Evolutionary conservation across 2,329 filamentous ascomycete genomes (phyloP).

Genomic region (Fusarium nygamai): DNA sequence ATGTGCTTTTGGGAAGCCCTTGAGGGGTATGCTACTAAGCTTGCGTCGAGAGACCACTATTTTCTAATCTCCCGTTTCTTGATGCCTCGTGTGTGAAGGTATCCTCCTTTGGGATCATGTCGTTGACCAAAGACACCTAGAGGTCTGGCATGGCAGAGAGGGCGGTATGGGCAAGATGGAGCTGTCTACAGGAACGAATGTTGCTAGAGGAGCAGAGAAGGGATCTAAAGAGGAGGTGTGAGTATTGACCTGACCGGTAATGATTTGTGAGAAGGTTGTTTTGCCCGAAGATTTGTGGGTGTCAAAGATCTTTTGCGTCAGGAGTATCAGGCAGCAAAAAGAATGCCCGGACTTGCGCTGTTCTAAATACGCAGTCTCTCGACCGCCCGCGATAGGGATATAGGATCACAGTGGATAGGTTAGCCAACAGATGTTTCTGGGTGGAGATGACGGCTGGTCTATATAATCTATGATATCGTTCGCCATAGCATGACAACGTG

Average conservation of each 20-base stretch:
- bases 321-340: neutral
- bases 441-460: accelerated
- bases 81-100: neutral
- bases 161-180: neutral
- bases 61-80: neutral
- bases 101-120: neutral
- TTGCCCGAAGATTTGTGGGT: neutral
- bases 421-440: neutral
- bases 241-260: neutral
- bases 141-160: neutral
- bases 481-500: neutral
- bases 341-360: neutral
- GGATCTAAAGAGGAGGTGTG: neutral
- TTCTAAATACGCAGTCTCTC: neutral
- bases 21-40: neutral
- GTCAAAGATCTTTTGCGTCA: neutral
- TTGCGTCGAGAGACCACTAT: neutral
- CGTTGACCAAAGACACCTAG: neutral
- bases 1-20: neutral
- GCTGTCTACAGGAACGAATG: neutral
- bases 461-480: accelerated
- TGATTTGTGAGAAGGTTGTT: neutral
- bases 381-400: no score
- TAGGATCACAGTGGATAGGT: no score
- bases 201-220: neutral